Base-by-base conservation (phyloP, 371 early-diverging fungal species). In the Smittium mucronatum region DNA sequence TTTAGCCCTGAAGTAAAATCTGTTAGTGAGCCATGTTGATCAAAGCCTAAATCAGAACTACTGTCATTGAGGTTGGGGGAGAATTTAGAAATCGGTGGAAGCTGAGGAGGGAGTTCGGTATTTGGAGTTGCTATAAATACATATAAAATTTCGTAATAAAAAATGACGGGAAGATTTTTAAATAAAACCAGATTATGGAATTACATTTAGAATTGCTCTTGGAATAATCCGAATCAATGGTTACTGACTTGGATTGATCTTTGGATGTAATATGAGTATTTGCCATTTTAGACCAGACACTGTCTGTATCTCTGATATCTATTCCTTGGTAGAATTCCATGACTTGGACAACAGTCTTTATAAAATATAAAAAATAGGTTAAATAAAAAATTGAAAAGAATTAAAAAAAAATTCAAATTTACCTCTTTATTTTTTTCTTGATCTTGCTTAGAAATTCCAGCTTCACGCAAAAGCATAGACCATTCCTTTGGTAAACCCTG, bases 401-500 rank as follows among this genome's bases (percentile, higher is more conserved):
- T n/a, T n/a, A n/a, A n/a, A n/a, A n/a, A n/a, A n/a, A n/a, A n/a
- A n/a, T n/a, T n/a, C n/a, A n/a, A n/a, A n/a, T n/a, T n/a, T n/a
- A n/a, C 90, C 5, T 87, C 94, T 25, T 97, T 96, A 76, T 98
- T 88, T 33, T 91, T 90, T 71, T 88, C 85, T 81, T 96, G 95
- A 73, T 98, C 95, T 74, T 92, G 89, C 78, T 93, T 90, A 57
- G 95, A 84, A 74, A 98, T 97, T 65, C 97, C 96, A 63, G 95
- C 89, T 71, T 92, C 89, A 70, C 88, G 85, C 59, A 98, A 83
- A 73, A 98, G 79, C 32, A 84, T 82, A 64, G 93, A 91, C 98
- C 98, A 98, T 76, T 93, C 93, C 71, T 87, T 85, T 36, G 98
- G 97, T 64, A 98, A 76, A 77, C 26, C 98, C 98, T n/a, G n/a